Conservation (phyloP, 2,329 filamentous ascomycete genomes). For the Blastomyces parvus region DNA sequence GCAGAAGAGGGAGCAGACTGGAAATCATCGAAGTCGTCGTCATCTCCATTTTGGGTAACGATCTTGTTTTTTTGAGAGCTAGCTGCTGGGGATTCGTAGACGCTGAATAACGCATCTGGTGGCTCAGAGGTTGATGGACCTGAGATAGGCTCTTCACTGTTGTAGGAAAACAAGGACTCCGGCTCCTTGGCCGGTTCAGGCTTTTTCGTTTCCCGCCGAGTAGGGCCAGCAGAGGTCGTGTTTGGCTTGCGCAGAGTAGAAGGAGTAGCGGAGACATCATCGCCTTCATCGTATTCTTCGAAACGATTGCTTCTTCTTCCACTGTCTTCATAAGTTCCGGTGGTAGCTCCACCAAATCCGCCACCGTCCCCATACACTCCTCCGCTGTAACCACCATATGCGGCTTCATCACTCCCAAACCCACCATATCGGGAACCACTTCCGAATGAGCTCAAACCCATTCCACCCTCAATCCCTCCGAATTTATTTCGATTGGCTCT, state of each 20-base stretch:
- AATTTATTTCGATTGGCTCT: constrained; percentile 88
- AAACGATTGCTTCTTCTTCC: constrained; percentile 62
- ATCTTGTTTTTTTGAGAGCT: constrained; percentile 43
- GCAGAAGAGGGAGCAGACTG: constrained; percentile 63
- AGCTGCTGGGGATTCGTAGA: constrained; percentile 38
- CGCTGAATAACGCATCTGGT: constrained; percentile 29
- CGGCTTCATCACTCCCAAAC: constrained; percentile 69
- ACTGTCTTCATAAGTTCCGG: constrained; percentile 62
- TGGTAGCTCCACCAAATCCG: constrained; percentile 76
- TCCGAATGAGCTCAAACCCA: constrained; percentile 34
- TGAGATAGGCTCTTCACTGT: constrained; percentile 59
- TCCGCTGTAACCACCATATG: constrained; percentile 59
- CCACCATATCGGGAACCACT: constrained; percentile 67
- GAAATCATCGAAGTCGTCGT: constrained; percentile 97
- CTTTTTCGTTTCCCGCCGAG: constrained; percentile 48
- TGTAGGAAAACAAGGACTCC: constrained; percentile 89
- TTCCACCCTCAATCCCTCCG: constrained; percentile 70
- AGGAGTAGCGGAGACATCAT: constrained; percentile 39
- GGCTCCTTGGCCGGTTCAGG: constrained; percentile 67
- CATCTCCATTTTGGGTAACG: constrained; percentile 49
- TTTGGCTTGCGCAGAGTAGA: constrained; percentile 45
- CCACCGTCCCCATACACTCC: constrained; percentile 92
- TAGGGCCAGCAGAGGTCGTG: constrained; percentile 24
- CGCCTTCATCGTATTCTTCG: constrained; percentile 95
- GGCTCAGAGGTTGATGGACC: constrained; percentile 34